A percentile compares a stretch with the other conserved stretches of the same genome.
Conservation (phyloP, 2,329 filamentous ascomycete genomes). For the Exophiala aquamarina region DNA sequence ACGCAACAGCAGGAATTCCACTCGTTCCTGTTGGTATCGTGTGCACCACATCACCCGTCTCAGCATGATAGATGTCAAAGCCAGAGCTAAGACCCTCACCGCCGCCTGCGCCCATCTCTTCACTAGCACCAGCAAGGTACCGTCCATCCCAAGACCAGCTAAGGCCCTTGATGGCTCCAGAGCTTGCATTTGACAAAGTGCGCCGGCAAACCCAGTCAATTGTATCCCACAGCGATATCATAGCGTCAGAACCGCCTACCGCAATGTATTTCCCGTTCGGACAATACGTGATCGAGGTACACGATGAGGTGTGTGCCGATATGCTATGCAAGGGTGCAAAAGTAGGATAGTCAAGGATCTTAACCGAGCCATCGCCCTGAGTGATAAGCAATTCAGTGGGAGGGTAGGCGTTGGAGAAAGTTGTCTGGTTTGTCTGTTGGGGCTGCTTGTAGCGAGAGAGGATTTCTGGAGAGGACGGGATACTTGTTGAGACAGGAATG, state of each 20-base stretch:
- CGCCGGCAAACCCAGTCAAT: constrained; percentile 52
- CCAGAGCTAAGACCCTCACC: constrained; percentile 33
- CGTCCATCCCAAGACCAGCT: constrained; percentile 53
- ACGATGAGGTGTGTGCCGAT: constrained; percentile 50
- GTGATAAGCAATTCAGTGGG: constrained; percentile 53
- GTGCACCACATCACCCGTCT: constrained; percentile 49
- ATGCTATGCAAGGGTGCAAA: constrained; percentile 46
- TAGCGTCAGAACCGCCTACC: constrained; percentile 48
- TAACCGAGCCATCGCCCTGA: constrained; percentile 50
- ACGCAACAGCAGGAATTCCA: constrained; percentile 47
- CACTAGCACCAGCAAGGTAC: constrained; percentile 49
- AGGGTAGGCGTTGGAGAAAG: constrained; percentile 47
- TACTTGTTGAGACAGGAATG: constrained; percentile 45
- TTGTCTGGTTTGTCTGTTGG: constrained; percentile 49
- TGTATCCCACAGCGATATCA: constrained; percentile 53
- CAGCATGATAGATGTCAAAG: constrained; percentile 51
- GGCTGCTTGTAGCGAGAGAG: constrained; percentile 45
- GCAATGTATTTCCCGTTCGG: constrained; percentile 51
- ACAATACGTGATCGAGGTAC: constrained; percentile 45
- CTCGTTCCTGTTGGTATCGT: constrained; percentile 43
- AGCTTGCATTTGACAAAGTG: constrained; percentile 45
- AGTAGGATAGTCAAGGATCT: constrained; percentile 48
- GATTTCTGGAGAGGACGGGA: constrained; percentile 38
- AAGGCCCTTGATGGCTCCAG: constrained; percentile 47
- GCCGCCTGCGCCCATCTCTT: constrained; percentile 45